Conservation (phyloP, 805 yeast species). For the Candida takata region DNA sequence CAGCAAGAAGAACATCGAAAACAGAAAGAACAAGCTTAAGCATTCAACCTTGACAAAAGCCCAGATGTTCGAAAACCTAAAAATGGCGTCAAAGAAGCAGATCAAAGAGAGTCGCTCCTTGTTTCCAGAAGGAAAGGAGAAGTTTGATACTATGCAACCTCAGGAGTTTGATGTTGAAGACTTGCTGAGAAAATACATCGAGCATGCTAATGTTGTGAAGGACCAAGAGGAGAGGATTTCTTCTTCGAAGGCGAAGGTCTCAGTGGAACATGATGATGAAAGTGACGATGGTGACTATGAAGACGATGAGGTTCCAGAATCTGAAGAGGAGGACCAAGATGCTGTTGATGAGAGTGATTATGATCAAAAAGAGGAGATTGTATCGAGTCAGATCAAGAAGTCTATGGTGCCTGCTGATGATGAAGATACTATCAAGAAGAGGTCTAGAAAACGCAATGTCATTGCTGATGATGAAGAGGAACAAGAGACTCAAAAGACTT, state of each 20-base stretch:
- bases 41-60: conserved; percentile 19
- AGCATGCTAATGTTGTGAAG: conserved; percentile 16
- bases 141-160: conserved; percentile 18
- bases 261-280: conserved; percentile 14
- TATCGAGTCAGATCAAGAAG: conserved; percentile 8
- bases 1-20: conserved; percentile 21
- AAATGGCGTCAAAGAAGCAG: conserved; percentile 40
- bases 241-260: conserved; percentile 8
- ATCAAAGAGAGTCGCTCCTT: conserved; percentile 37
- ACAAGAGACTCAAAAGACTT: conserved; percentile 5
- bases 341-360: conserved; percentile 6
- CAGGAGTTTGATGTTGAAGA: conserved; percentile 19
- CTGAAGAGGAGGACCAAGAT: conserved; percentile 20
- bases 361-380: not conserved
- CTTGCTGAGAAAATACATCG: conserved; percentile 18
- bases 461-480: conserved; percentile 14
- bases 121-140: conserved; percentile 36
- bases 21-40: conserved; percentile 7
- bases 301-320: conserved; percentile 15
- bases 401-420: conserved; percentile 2
- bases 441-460: conserved; percentile 8
- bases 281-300: conserved; percentile 7
- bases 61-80: conserved; percentile 30
- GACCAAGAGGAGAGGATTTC: conserved; percentile 28
- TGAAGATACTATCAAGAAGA: conserved; percentile 3